phyloP scores from a whole-genome alignment of 305 asterid species.

The Striga hermonthica region DNA sequence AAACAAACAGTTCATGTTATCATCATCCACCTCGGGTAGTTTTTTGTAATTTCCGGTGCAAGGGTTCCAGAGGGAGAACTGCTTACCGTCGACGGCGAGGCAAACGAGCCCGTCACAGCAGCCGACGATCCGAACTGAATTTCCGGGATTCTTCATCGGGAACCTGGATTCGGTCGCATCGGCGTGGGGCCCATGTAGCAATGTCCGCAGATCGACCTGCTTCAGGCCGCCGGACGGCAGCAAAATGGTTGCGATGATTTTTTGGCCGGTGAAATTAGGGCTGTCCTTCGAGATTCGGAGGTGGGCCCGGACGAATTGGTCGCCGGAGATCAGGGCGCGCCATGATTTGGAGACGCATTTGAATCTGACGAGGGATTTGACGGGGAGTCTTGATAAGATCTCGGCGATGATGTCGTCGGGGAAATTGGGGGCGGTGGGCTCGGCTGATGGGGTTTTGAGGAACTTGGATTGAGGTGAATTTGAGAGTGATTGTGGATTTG shows the following conservation, averaged over 20 bases:
- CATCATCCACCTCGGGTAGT: conserved; percentile 24
- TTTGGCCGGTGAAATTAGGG: conserved; percentile 28
- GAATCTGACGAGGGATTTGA: conserved; percentile 43
- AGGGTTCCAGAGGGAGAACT: conserved; percentile 39
- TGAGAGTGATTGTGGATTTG: too few relatives aligned
- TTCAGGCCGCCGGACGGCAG: conserved; percentile 15
- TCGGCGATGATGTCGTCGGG: conserved; percentile 39
- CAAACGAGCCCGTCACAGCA: conserved; percentile 44
- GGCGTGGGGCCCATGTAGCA: conserved; percentile 19
- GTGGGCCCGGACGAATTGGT: conserved; percentile 35
- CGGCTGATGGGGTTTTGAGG: neutral
- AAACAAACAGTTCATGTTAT: neutral
- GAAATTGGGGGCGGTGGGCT: neutral
- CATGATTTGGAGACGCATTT: conserved; percentile 50
- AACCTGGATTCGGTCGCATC: conserved; percentile 19
- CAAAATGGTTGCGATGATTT: conserved; percentile 20
- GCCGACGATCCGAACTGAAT: conserved; percentile 35
- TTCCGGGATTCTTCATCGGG: conserved; percentile 20
- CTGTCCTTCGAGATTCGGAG: conserved; percentile 26
- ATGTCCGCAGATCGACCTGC: conserved; percentile 33
- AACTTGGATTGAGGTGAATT: too few relatives aligned
- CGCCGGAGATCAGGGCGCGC: conserved; percentile 39
- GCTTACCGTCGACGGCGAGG: conserved; percentile 2
- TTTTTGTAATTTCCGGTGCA: conserved; percentile 26
- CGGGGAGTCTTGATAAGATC: conserved; percentile 42